phyloP scores from a whole-genome alignment of 2,329 filamentous ascomycete species.

The Fusarium humuli region DNA sequence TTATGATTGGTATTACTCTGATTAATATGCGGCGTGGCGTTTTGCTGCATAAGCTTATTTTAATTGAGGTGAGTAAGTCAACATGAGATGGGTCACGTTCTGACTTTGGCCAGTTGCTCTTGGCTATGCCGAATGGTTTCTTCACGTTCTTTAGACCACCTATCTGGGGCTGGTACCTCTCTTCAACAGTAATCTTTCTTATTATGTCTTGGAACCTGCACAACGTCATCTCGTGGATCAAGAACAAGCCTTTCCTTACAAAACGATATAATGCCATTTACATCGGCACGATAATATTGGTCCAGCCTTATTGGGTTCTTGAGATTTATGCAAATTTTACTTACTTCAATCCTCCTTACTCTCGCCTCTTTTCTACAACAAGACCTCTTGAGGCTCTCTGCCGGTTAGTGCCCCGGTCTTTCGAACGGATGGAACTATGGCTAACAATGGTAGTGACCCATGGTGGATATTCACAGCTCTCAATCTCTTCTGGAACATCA shows the following conservation, averaged over 20 bases:
- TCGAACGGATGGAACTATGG: too few species aligned
- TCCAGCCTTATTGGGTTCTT: conserved; percentile 72
- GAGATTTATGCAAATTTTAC: conserved; percentile 75
- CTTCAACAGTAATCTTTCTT: conserved; percentile 68
- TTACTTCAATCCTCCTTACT: conserved; percentile 68
- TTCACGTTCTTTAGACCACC: conserved; percentile 66
- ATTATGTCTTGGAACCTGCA: conserved; percentile 73
- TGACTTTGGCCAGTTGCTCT: conserved; percentile 57
- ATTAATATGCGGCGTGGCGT: conserved; percentile 61
- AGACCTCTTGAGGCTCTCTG: conserved; percentile 71
- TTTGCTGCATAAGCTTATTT: conserved; percentile 62
- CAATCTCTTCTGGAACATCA: conserved; percentile 72
- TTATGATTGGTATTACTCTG: conserved; percentile 61
- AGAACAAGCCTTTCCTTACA: conserved; percentile 70
- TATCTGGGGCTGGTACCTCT: conserved; percentile 73
- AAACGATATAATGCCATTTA: conserved; percentile 64
- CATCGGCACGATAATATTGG: conserved; percentile 68
- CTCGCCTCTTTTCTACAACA: conserved; percentile 64
- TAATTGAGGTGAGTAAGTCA: conserved; percentile 56
- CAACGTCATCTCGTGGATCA: conserved; percentile 76
- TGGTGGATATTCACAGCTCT: conserved; percentile 75
- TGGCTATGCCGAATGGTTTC: conserved; percentile 67
- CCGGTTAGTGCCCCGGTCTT: conserved; percentile 48
- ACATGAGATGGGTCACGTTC: neutral
- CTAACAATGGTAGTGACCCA: conserved; percentile 58